Evolutionary conservation across 371 early-diverging fungal species (phyloP).

Genomic region (Actinomortierella ambigua): DNA sequence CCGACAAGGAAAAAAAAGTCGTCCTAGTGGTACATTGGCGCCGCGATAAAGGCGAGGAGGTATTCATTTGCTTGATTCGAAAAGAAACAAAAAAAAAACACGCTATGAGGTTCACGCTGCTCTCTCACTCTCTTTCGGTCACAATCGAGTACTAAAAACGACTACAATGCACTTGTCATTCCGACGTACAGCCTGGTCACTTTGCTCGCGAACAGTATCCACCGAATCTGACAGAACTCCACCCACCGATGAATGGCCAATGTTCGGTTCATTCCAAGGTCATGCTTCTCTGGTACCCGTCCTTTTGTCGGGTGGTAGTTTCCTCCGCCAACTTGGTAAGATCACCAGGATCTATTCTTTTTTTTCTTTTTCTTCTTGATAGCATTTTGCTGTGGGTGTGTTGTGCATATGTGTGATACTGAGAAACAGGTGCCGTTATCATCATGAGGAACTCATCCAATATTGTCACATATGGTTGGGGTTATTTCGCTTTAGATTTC

Average conservation of each 20-base stretch:
- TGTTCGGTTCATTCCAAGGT: constrained; percentile 31
- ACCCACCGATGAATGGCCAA: constrained; percentile 16
- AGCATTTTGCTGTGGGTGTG: too few species aligned
- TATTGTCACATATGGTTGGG: too few species aligned
- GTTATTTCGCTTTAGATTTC: constrained; percentile 9
- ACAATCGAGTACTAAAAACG: too few species aligned
- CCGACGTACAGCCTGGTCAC: constrained; percentile 5
- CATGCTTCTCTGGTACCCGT: constrained; percentile 35
- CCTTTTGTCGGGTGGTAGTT: constrained; percentile 29
- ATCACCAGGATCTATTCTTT: background rate
- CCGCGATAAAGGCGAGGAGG: constrained; percentile 4
- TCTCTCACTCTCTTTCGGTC: too few species aligned
- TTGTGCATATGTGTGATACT: too few species aligned
- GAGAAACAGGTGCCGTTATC: too few species aligned
- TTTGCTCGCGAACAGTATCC: too few species aligned
- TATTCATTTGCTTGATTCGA: background rate
- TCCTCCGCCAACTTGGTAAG: constrained; percentile 38
- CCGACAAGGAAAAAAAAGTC: constrained; percentile 7
- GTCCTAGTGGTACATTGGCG: constrained; percentile 12
- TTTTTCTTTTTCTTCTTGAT: background rate
- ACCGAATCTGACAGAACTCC: constrained; percentile 15
- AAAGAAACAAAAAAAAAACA: too few species aligned
- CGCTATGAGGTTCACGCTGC: too few species aligned
- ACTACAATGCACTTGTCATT: too few species aligned
- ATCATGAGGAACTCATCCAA: too few species aligned